Evolutionary conservation across 108 stramenopile genomes (phyloP).

Genomic region (Nitzschia inconspicua): DNA sequence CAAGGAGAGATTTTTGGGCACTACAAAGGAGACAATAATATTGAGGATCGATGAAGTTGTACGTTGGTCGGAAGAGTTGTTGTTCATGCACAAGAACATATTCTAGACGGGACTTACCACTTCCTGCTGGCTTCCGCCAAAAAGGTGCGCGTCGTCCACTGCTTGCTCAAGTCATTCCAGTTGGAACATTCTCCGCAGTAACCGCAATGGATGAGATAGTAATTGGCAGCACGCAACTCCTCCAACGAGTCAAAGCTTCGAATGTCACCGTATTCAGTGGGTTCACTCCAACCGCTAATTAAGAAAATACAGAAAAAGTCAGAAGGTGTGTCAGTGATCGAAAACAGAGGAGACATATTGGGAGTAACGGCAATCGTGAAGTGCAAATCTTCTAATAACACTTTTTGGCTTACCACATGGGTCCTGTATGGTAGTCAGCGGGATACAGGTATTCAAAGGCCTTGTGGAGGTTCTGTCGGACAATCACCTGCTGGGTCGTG

Average conservation of each 20-base stretch:
- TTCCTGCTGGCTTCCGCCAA: slow-evolving; percentile 21
- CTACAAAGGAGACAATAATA: too few species aligned
- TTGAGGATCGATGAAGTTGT: too few species aligned
- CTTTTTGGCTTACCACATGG: too few species aligned
- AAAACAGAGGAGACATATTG: too few species aligned
- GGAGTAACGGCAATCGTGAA: too few species aligned
- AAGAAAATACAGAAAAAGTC: too few species aligned
- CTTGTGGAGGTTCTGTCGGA: slow-evolving; percentile 2
- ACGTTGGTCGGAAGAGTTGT: too few species aligned
- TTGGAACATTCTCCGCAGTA: slow-evolving; percentile 44
- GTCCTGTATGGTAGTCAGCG: slow-evolving; percentile 30
- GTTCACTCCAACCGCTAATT: too few species aligned
- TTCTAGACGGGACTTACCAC: slow-evolving; percentile 1
- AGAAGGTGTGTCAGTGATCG: too few species aligned
- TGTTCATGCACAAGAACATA: too few species aligned
- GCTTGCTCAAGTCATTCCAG: slow-evolving; percentile 27
- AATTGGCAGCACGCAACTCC: slow-evolving; percentile 3
- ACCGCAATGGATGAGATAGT: slow-evolving; percentile 38
- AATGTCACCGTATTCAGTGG: too few species aligned
- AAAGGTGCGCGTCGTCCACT: slow-evolving; percentile 34
- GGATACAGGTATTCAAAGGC: slow-evolving; percentile 27
- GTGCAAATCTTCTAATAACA: too few species aligned
- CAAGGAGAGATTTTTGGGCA: slow-evolving; percentile 30
- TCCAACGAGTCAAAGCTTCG: slow-evolving; percentile 4
- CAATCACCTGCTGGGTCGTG: slow-evolving; percentile 20